These are phyloP conservation scores for Gymnopus androsaceus DNA, from an alignment of 1,284 basidiomycete species.

Conservation along the genomic window DNA sequence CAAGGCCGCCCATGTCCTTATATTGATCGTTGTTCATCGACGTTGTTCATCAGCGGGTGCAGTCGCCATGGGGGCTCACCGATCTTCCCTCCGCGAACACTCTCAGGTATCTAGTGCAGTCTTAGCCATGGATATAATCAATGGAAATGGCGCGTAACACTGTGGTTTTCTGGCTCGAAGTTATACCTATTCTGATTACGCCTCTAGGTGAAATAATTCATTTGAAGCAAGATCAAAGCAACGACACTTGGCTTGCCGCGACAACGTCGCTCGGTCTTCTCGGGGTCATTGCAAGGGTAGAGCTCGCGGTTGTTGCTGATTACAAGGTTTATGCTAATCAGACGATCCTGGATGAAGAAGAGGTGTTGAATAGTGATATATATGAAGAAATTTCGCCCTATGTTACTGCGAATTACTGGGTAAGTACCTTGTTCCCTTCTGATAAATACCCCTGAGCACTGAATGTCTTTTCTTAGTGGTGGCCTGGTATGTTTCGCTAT, in stretches of 20 bases:
- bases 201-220: constrained; percentile 37
- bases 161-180: too few species aligned
- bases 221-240: constrained; percentile 27
- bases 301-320: constrained; percentile 32
- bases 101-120: constrained; percentile 37
- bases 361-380: constrained; percentile 35
- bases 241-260: constrained; percentile 36
- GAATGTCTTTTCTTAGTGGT: constrained; percentile 29
- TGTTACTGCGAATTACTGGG: constrained; percentile 40
- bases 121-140: constrained; percentile 35
- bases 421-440: constrained; percentile 18
- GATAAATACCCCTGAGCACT: neutral
- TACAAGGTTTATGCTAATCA: constrained; percentile 36
- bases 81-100: constrained; percentile 36
- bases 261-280: constrained; percentile 38
- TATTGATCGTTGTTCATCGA: neutral
- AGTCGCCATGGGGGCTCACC: constrained; percentile 39
- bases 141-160: too few species aligned
- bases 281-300: constrained; percentile 36
- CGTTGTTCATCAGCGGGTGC: constrained; percentile 29
- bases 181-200: constrained; percentile 8
- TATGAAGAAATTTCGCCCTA: constrained; percentile 34
- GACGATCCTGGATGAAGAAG: constrained; percentile 30
- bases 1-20: neutral
- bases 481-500: constrained; percentile 29